Percentiles rank a stretch among this genome's conserved stretches.
These are phyloP conservation scores for Anaeromyces robustus DNA, from an alignment of 192 early-diverging fungal species.

Conservation along the genomic window DNA sequence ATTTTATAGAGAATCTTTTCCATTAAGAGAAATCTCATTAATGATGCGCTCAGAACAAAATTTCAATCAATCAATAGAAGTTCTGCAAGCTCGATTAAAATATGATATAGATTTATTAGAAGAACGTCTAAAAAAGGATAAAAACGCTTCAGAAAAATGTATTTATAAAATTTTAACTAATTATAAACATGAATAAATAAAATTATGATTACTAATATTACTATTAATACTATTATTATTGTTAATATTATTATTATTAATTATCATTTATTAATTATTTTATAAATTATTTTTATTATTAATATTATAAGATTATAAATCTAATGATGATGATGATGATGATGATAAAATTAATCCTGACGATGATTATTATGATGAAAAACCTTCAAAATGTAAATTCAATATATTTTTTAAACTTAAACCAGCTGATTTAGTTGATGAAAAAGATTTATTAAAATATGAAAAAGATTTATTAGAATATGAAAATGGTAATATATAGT, in stretches of 20 bases:
- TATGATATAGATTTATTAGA: background rate
- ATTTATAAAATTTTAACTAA: too few species aligned
- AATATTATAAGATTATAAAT: background rate
- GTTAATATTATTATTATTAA: too few species aligned
- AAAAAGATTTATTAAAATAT: background rate
- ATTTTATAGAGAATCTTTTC: background rate
- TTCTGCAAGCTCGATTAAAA: background rate
- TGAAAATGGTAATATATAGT: background rate
- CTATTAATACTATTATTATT: too few species aligned
- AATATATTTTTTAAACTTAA: background rate
- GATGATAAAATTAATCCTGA: background rate
- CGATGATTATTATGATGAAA: background rate
- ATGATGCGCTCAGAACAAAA: background rate
- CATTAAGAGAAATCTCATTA: background rate
- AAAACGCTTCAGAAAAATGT: background rate
- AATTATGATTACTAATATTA: too few species aligned
- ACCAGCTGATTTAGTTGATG: background rate
- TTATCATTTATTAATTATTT: too few species aligned
- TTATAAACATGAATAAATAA: too few species aligned
- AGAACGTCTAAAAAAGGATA: background rate
- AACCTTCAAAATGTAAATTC: background rate
- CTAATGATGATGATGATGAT: background rate
- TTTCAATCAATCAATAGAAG: background rate
- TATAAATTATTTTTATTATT: too few species aligned
- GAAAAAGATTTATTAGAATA: background rate